These are phyloP conservation scores for Amaranthus cruentus DNA, from an alignment of 148 eudicot species.

Conservation along the genomic window DNA sequence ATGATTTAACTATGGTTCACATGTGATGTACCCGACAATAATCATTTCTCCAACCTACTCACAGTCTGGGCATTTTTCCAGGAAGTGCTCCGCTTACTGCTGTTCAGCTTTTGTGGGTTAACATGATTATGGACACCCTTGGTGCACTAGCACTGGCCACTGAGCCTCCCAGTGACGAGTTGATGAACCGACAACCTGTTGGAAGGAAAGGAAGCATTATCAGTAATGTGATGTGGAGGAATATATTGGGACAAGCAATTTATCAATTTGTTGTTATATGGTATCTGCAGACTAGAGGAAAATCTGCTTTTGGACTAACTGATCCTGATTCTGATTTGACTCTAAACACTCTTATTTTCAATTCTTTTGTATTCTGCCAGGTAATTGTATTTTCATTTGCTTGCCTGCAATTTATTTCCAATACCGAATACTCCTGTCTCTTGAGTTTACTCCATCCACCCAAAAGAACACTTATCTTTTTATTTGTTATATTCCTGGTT, in stretches of 20 bases:
- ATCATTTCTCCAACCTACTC: background rate
- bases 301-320: conserved; percentile 22
- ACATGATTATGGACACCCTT: conserved; percentile 63
- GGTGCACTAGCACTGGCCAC: conserved; percentile 65
- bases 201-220: conserved; percentile 45
- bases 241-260: conserved; percentile 49
- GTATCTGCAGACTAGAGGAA: conserved; percentile 31
- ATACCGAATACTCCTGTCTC: too few relatives aligned
- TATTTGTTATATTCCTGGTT: too few relatives aligned
- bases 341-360: conserved; percentile 45
- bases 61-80: conserved; percentile 14
- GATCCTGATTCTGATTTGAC: conserved; percentile 31
- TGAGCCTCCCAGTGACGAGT: conserved; percentile 46
- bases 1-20: background rate
- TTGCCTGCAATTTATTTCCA: background rate
- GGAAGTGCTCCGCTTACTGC: conserved; percentile 59
- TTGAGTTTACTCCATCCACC: too few relatives aligned
- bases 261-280: conserved; percentile 43
- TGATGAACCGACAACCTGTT: conserved; percentile 46
- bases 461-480: too few relatives aligned
- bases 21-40: background rate
- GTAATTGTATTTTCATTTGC: conserved; percentile 21
- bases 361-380: conserved; percentile 59
- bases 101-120: conserved; percentile 58
- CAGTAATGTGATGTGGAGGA: conserved; percentile 55